These are phyloP conservation scores for Huntiella bhutanensis DNA, from an alignment of 2,329 filamentous ascomycete species.

Conservation along the genomic window DNA sequence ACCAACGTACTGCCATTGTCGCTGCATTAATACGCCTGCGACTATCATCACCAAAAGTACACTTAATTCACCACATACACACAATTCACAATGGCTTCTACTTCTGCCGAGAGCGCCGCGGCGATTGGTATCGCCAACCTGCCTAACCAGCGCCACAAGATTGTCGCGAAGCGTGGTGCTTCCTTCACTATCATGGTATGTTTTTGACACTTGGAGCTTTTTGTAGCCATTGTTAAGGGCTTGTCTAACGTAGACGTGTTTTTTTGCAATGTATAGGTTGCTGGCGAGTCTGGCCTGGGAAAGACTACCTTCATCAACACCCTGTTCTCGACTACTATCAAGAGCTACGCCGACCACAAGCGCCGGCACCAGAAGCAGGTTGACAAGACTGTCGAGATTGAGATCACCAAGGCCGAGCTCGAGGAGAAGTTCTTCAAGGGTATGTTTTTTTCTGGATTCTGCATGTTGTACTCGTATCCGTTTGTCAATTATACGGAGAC, in stretches of 20 bases:
- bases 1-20: neutral
- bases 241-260: constrained; percentile 4
- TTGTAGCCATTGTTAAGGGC: neutral
- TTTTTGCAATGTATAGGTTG: constrained; percentile 42
- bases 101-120: constrained; percentile 40
- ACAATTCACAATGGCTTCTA: constrained; percentile 31
- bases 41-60: neutral
- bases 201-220: neutral
- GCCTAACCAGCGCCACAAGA: constrained; percentile 58
- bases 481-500: neutral
- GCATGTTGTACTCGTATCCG: neutral
- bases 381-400: constrained; percentile 99
- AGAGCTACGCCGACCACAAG: constrained; percentile 99
- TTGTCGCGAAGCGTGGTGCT: constrained; percentile 69
- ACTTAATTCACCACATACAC: constrained; percentile 1
- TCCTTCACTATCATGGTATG: constrained; percentile 98
- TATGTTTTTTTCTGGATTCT: constrained; percentile 22
- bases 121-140: constrained; percentile 59
- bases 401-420: constrained; percentile 98
- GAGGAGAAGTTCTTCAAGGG: constrained; percentile 99
- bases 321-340: constrained; percentile 98
- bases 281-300: constrained; percentile 92
- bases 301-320: constrained; percentile 99
- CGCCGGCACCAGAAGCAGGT: constrained; percentile 98
- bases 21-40: neutral